Conservation (phyloP, 139 green algal species). For the Coccomyxa sp. region DNA sequence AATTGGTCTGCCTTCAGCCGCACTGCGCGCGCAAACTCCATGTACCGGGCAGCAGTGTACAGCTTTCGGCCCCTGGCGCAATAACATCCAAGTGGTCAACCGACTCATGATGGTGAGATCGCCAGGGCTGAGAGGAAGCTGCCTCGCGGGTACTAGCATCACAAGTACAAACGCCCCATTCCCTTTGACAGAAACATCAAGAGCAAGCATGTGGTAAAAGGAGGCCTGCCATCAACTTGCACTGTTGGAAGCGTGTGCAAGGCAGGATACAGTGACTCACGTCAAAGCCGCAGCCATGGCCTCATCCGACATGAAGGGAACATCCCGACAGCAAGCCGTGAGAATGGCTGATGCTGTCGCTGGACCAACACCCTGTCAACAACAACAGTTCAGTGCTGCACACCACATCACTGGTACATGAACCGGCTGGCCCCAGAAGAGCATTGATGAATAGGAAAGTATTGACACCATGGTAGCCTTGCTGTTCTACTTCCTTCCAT, state of each 20-base stretch:
- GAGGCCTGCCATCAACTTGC: slow-evolving; percentile 17
- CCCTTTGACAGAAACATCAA: slow-evolving; percentile 6
- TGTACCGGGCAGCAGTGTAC: too few species aligned
- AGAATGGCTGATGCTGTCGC: slow-evolving; percentile 62
- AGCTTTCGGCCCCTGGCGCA: too few species aligned
- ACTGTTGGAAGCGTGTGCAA: slow-evolving; percentile 35
- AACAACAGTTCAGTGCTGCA: neutral
- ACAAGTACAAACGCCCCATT: neutral
- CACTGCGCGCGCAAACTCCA: too few species aligned
- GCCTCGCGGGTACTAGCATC: neutral
- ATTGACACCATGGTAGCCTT: neutral
- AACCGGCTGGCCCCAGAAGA: neutral
- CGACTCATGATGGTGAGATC: too few species aligned
- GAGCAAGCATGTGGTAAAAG: slow-evolving; percentile 22
- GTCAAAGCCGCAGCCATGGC: slow-evolving; percentile 22
- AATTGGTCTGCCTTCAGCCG: too few species aligned
- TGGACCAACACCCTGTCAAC: slow-evolving; percentile 41
- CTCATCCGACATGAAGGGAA: slow-evolving; percentile 63
- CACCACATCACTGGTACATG: neutral
- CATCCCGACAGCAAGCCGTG: slow-evolving; percentile 8
- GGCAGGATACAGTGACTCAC: slow-evolving; percentile 15
- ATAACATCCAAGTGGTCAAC: too few species aligned
- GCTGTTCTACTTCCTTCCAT: neutral
- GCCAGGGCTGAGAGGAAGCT: too few species aligned
- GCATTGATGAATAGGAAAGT: neutral